Percentiles rank a stretch among this genome's conserved stretches.
These are phyloP conservation scores for Leccinum insolens DNA, from an alignment of 1,284 basidiomycete genomes.

Conservation along the genomic window DNA sequence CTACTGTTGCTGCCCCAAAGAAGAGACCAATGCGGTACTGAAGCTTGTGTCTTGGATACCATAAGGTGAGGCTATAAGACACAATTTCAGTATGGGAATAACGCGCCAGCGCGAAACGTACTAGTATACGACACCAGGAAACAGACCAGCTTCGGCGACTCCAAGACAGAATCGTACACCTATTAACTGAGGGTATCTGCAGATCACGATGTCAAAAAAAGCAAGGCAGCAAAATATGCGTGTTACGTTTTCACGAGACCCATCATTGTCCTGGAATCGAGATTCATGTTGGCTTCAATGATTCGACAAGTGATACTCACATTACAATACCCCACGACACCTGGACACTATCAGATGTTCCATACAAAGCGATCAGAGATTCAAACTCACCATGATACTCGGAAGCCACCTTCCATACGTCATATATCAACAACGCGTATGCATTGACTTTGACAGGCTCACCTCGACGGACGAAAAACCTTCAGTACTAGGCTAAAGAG, in stretches of 20 bases:
- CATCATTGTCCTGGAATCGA: constrained; percentile 58
- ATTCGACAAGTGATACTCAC: constrained; percentile 31
- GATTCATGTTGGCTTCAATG: background rate
- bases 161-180: constrained; percentile 63
- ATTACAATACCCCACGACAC: constrained; percentile 52
- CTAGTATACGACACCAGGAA: constrained; percentile 73
- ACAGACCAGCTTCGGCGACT: constrained; percentile 68
- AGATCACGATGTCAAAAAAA: background rate
- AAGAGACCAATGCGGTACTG: constrained; percentile 43
- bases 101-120: constrained; percentile 38
- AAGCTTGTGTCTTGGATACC: constrained; percentile 39
- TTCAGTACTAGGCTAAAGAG: constrained; percentile 48
- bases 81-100: constrained; percentile 5
- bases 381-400: constrained; percentile 44
- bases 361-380: background rate
- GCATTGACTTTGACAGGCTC: constrained; percentile 8
- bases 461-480: constrained; percentile 53
- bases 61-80: constrained; percentile 29
- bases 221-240: background rate
- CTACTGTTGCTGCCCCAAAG: constrained; percentile 37
- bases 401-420: constrained; percentile 37
- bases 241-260: constrained; percentile 64
- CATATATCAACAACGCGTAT: constrained; percentile 10
- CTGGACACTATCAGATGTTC: constrained; percentile 29
- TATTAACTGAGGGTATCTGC: constrained; percentile 62